Evolutionary conservation across 305 asterid genomes (phyloP), one percentile per base, ranked within the genome.

Genomic region (Fraxinus albicans): DNA sequence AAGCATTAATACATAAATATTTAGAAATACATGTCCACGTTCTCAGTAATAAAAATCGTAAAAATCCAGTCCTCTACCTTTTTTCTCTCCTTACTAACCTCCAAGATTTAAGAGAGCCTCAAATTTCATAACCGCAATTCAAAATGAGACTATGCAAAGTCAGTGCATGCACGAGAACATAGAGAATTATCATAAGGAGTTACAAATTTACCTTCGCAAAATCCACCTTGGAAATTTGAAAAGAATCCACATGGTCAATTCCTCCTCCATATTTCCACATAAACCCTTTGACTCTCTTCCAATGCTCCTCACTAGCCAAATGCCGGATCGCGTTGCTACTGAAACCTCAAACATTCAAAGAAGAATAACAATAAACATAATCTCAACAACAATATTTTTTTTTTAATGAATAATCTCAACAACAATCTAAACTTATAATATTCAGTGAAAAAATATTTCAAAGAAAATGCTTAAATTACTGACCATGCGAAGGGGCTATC

Each of bases 251-350:
- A 69, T 86, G 89, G 79, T 92, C 94, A 90, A 85, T 90, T 15
- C 87, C 95, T 82, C 96, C 96, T 29, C 99, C 98, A 77, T 94
- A 67, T 81, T 91, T 96, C 96, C 97, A 91, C 85, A 96, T 81
- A 84, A 94, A 94, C 35, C 89, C 88, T 90, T 96, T 92, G 76
- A 93, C 91, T 85, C 87, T 90, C 94, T 93, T 96, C 89, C 89
- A 72, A 85, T 96, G 99, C 85, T 92, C 98, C 72, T 31, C 91
- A 81, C 96, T 87, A 7, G 96, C 94, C 84, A 96, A 87, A 90
- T 96, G 98, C 81, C 80, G 87, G 76, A 94, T 87, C 1, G 89
- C 92, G 36, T 90, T 85, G 74, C 88, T 93, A 80, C 99, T 93
- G 86, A 81, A 73, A 76, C 79, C 81, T 83, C 85, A 83, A 19